Evolutionary conservation across 768 basidiomycete genomes (phyloP).

Genomic region (Pisolithus microcarpus): DNA sequence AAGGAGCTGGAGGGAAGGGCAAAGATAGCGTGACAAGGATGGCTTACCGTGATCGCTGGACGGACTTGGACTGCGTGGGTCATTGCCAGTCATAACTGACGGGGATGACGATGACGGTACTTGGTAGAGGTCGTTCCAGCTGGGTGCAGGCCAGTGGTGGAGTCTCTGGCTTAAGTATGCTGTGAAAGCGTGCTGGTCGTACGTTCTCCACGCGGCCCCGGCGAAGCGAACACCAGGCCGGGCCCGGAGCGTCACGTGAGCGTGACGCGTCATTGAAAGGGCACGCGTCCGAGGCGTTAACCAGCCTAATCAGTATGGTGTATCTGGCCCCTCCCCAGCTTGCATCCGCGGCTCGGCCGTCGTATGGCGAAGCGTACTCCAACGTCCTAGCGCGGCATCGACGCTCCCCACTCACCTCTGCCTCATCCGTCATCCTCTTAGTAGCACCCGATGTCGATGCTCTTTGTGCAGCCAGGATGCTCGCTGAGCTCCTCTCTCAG

Average conservation of each 20-base stretch:
- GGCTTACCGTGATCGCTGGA: slow-evolving; percentile 50
- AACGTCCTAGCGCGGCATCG: slow-evolving; percentile 66
- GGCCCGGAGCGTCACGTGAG: not conserved
- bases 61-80: slow-evolving; percentile 48
- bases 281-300: not conserved
- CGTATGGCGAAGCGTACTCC: slow-evolving; percentile 68
- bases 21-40: not conserved
- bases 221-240: no score
- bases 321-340: slow-evolving; percentile 68
- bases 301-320: slow-evolving; percentile 42
- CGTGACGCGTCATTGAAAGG: slow-evolving; percentile 2
- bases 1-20: slow-evolving; percentile 1
- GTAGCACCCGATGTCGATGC: slow-evolving; percentile 91
- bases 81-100: slow-evolving; percentile 51
- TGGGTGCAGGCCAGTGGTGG: not conserved
- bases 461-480: slow-evolving; percentile 84
- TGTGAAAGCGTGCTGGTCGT: slow-evolving; percentile 21
- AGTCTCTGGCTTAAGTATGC: slow-evolving; percentile 20
- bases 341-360: slow-evolving; percentile 48
- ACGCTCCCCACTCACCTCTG: slow-evolving; percentile 67
- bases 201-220: slow-evolving; percentile 18
- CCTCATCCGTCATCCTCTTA: slow-evolving; percentile 77
- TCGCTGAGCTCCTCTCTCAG: slow-evolving; percentile 82
- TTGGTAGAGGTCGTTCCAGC: slow-evolving; percentile 8
- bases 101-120: slow-evolving; percentile 10